Evolutionary conservation across 192 early-diverging fungal genomes (phyloP), one percentile per base, ranked within the genome.

Genomic region (Coemansia sp.): DNA sequence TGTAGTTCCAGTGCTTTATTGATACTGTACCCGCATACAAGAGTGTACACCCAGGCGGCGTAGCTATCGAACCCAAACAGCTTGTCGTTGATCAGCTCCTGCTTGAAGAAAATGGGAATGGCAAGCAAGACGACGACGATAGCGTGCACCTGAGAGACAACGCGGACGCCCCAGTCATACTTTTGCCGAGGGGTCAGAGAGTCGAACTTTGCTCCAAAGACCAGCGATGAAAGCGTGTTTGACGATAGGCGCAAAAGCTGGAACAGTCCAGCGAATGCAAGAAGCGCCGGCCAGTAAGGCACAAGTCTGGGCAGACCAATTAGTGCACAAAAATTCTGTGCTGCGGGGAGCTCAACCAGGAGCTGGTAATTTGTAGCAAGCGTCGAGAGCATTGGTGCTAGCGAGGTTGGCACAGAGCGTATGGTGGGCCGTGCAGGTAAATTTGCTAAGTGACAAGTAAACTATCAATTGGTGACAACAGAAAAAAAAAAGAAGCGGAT

Each of bases 71-170:
- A 93, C 10, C 92, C 94, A 79, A 90, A 91, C 67, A 85, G 55
- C 52, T 84, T 88, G 79, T 96, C 90, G 24, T 87, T 69, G 34
- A 65, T 44, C 49, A 98, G 84, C 34, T 82, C 77, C 43, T 88
- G 73, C 61, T 92, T 87, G 72, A 83, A 87, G 38, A 98, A 74
- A 2, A 95, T 76, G n/a, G 90, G 91, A 12, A 89, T 70, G 1
- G 92, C 85, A 3, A 91, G 78, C 3, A 86, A 5, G 1, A 91
- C 85, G n/a, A 95, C 89, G 27, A 84, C 38, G 24, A 92, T 73
- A 41, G 93, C 89, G 73, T 95, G 92, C 33, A 91, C 77, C 57
- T 89, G 85, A 12, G 95, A 95, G n/a, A 93, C 92, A 24, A 92
- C 86, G 75, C 95, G 94, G 33, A 97, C 80, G 57, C 84, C 80